A percentile compares a stretch with the other conserved stretches of the same genome.
These are phyloP conservation scores for Phytophthora hybrid DNA, from an alignment of 352 stramenopile species.

Conservation along the genomic window DNA sequence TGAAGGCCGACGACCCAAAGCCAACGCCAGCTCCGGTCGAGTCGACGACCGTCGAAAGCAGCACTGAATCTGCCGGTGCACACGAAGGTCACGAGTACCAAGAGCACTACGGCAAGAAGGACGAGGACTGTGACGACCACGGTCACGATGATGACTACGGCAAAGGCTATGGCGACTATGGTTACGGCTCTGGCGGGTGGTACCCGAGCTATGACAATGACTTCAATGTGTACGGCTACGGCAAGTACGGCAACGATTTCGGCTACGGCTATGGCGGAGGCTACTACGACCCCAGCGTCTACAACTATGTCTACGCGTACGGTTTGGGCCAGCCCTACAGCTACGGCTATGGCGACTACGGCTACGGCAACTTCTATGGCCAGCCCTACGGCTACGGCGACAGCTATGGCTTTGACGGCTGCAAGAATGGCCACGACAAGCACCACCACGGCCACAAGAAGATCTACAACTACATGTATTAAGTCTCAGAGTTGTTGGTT, in stretches of 20 bases:
- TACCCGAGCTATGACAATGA: slow-evolving; percentile 2
- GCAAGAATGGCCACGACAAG: background rate
- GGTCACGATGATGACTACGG: background rate
- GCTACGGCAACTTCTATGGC: background rate
- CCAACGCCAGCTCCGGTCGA: background rate
- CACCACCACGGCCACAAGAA: too few species aligned
- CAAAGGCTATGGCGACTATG: background rate
- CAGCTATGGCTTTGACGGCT: background rate
- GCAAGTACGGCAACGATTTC: slow-evolving; percentile 9
- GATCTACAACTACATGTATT: background rate
- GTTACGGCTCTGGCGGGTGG: background rate
- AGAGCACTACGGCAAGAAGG: background rate
- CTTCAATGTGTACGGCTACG: background rate
- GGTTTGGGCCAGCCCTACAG: slow-evolving; percentile 1
- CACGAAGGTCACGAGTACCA: slow-evolving; percentile 5
- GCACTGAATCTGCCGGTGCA: background rate
- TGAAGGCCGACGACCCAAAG: slow-evolving; percentile 3
- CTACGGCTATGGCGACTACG: slow-evolving; percentile 5
- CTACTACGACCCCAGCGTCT: slow-evolving; percentile 6
- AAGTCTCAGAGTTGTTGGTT: background rate
- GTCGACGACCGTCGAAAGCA: background rate
- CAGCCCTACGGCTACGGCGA: background rate
- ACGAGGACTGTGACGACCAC: background rate
- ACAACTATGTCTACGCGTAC: slow-evolving; percentile 8
- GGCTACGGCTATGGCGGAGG: slow-evolving; percentile 5